Evolutionary conservation across 768 basidiomycete genomes (phyloP).

Genomic region (Mycena kentingensis): DNA sequence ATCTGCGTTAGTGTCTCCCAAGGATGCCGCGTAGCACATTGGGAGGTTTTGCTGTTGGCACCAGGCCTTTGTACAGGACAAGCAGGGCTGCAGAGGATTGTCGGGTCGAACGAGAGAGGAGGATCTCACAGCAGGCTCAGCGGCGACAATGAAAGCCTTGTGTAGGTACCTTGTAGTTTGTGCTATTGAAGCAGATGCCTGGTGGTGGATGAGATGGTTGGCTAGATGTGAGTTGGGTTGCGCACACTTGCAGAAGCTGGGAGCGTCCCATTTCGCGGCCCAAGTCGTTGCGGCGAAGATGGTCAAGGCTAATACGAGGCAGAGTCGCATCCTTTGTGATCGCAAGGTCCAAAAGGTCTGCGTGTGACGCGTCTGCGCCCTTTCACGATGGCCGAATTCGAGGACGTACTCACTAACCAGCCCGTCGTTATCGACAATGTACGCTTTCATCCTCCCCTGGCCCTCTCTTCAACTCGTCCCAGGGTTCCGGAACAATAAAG

Average conservation of each 20-base stretch:
- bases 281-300: conserved; percentile 43
- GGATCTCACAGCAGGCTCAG: no score
- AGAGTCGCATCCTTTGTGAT: no score
- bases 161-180: conserved; percentile 91
- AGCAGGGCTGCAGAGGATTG: conserved; percentile 85
- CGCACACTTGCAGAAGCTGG: conserved; percentile 87
- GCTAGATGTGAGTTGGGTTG: conserved; percentile 2
- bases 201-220: conserved; percentile 15
- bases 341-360: neutral
- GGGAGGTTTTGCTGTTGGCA: conserved; percentile 88
- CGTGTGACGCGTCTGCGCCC: conserved; percentile 9
- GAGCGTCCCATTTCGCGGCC: conserved; percentile 92
- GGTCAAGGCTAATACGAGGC: conserved; percentile 5
- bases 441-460: conserved; percentile 31
- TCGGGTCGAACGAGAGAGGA: no score
- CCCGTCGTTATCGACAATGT: conserved; percentile 99
- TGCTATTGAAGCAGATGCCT: conserved; percentile 93
- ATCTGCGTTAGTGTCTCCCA: conserved; percentile 89
- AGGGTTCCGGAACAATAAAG: conserved; percentile 99
- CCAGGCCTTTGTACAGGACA: conserved; percentile 94
- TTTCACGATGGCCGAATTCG: conserved; percentile 85
- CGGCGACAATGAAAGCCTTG: no score
- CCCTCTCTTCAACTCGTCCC: conserved; percentile 31
- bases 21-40: conserved; percentile 77
- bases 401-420: conserved; percentile 96